A percentile compares a stretch with the other conserved stretches of the same genome.
Evolutionary conservation across 345 rosid genomes (phyloP).

Genomic region (Conringia planisiliqua): DNA sequence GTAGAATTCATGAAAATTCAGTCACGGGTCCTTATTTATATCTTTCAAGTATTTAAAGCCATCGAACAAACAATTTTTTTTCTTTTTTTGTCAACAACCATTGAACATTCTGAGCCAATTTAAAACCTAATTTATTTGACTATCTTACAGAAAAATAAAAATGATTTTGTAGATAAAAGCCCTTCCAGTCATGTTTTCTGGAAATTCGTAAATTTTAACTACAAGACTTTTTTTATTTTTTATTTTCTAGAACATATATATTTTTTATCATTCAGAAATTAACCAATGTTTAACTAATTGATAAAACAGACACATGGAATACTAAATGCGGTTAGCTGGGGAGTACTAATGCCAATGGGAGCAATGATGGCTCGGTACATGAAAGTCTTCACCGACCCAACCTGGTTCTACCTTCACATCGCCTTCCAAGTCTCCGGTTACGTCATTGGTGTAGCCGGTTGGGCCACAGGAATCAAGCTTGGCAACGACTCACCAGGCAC

Average conservation of each 20-base stretch:
- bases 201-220: not conserved
- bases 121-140: no score
- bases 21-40: not conserved
- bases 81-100: not conserved
- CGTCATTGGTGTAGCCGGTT: conserved; percentile 71
- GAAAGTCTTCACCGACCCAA: conserved; percentile 82
- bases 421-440: conserved; percentile 76
- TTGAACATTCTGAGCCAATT: not conserved
- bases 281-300: not conserved
- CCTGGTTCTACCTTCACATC: conserved; percentile 86
- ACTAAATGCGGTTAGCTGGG: conserved; percentile 88
- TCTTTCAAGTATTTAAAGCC: not conserved
- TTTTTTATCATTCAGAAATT: not conserved
- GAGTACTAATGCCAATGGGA: conserved; percentile 71
- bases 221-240: no score
- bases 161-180: not conserved
- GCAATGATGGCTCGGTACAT: conserved; percentile 75
- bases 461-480: conserved; percentile 79
- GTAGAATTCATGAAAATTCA: conserved; percentile 4
- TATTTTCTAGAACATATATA: no score
- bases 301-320: conserved; percentile 69
- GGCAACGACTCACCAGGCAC: conserved; percentile 53
- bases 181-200: not conserved
- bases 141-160: not conserved
- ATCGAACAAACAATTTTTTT: not conserved